Evolutionary conservation across 352 stramenopile genomes (phyloP).

Genomic region (Phytopythium delawarense): DNA sequence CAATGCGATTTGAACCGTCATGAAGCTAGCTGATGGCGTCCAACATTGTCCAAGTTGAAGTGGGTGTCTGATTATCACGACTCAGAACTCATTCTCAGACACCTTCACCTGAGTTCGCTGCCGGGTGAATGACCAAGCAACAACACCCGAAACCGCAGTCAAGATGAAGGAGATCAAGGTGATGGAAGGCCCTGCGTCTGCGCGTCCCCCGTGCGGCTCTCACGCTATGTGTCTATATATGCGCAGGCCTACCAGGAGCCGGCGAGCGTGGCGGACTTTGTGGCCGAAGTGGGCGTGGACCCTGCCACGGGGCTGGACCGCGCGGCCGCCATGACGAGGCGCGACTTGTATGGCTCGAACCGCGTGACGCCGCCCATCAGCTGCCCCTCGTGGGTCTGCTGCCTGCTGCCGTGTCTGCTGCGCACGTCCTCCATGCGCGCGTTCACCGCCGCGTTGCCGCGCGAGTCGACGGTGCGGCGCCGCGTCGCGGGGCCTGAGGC

Average conservation of each 20-base stretch:
- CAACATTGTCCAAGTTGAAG: background rate
- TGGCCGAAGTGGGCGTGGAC: slow-evolving; percentile 59
- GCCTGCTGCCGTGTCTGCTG: slow-evolving; percentile 91
- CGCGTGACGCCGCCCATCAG: slow-evolving; percentile 87
- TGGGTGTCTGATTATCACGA: background rate
- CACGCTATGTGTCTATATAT: background rate
- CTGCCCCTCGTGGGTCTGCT: slow-evolving; percentile 93
- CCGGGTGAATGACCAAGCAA: background rate
- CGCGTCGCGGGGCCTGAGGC: slow-evolving; percentile 9
- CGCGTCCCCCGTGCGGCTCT: background rate
- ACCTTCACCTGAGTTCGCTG: background rate
- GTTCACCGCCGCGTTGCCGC: slow-evolving; percentile 80
- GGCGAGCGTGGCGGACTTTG: slow-evolving; percentile 45
- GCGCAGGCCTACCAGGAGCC: slow-evolving; percentile 34
- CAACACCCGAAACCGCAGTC: background rate
- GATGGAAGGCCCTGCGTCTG: background rate
- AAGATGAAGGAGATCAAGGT: slow-evolving; percentile 20
- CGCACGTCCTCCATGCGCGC: slow-evolving; percentile 89
- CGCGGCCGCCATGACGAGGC: slow-evolving; percentile 68
- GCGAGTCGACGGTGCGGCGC: slow-evolving; percentile 88
- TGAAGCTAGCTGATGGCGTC: too few relatives aligned
- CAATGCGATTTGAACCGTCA: too few relatives aligned
- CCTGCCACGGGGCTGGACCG: slow-evolving; percentile 52
- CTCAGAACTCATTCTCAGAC: background rate
- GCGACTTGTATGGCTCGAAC: slow-evolving; percentile 81